Percentiles rank a stretch among this genome's conserved stretches.
phyloP scores from a whole-genome alignment of 768 basidiomycete genomes.

The Termitomyces sp. region DNA sequence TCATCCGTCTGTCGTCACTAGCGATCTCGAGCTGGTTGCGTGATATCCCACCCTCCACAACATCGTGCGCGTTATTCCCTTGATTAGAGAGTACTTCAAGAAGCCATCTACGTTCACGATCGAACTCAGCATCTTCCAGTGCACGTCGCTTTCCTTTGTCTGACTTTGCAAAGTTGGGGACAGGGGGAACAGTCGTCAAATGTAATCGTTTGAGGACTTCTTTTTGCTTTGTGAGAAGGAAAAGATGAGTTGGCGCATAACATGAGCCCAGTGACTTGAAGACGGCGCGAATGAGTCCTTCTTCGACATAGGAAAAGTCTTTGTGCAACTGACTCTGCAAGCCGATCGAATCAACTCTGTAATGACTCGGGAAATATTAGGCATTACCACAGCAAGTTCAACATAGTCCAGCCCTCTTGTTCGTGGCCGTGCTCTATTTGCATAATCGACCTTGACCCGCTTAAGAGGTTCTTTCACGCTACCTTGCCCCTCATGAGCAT shows the following conservation, averaged over 20 bases:
- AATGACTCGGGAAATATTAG: no score
- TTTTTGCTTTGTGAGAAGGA: conserved; percentile 27
- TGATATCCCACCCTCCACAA: neutral
- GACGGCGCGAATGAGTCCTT: conserved; percentile 37
- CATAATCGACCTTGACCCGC: conserved; percentile 4
- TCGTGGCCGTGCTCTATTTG: neutral
- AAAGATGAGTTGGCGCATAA: conserved; percentile 53
- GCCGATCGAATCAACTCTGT: neutral
- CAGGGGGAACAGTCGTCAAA: conserved; percentile 23
- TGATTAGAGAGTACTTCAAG: conserved; percentile 2
- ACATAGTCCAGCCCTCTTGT: conserved; percentile 2
- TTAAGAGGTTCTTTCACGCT: neutral
- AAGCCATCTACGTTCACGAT: conserved; percentile 24
- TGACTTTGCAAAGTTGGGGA: conserved; percentile 6
- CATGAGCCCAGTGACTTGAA: conserved; percentile 29
- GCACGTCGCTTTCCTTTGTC: conserved; percentile 40
- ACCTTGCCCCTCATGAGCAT: neutral
- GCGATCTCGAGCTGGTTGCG: neutral
- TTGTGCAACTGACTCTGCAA: conserved; percentile 39
- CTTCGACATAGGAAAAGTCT: conserved; percentile 48
- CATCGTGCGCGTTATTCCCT: neutral
- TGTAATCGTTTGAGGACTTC: conserved; percentile 22
- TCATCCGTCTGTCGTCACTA: conserved; percentile 12
- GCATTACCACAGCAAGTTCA: conserved; percentile 8
- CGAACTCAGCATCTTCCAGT: conserved; percentile 40